Percentiles rank a stretch among this genome's conserved stretches.
Evolutionary conservation across 2,329 filamentous ascomycete species (phyloP).

Genomic region (Claviceps citrina): DNA sequence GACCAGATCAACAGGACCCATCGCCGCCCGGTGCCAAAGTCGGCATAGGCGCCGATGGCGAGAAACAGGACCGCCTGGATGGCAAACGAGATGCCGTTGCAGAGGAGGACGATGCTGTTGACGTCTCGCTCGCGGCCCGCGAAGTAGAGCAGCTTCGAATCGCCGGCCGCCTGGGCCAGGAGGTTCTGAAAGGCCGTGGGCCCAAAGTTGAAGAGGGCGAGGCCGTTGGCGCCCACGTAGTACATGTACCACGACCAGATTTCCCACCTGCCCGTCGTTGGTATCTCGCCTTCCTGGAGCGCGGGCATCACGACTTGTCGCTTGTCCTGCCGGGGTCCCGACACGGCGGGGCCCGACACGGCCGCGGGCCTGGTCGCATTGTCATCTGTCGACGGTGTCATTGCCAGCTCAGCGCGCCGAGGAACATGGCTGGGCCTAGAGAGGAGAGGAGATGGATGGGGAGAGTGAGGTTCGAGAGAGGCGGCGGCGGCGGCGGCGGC

Average conservation of each 20-base stretch:
- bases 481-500: too few relatives aligned
- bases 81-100: constrained; percentile 53
- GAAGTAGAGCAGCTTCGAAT: constrained; percentile 36
- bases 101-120: constrained; percentile 48
- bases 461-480: not conserved
- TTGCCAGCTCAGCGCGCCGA: not conserved
- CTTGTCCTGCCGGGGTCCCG: not conserved
- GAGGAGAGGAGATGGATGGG: not conserved
- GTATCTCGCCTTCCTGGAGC: constrained; percentile 1
- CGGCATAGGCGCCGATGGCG: constrained; percentile 36
- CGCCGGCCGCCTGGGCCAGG: constrained; percentile 41
- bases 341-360: too few relatives aligned
- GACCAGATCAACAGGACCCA: constrained; percentile 48
- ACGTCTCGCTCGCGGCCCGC: constrained; percentile 42
- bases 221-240: constrained; percentile 52
- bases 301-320: constrained; percentile 1
- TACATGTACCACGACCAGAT: constrained; percentile 26
- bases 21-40: constrained; percentile 50
- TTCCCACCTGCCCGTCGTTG: constrained; percentile 12
- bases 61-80: constrained; percentile 45
- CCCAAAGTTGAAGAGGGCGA: constrained; percentile 47
- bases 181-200: constrained; percentile 51
- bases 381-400: not conserved
- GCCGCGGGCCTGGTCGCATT: not conserved
- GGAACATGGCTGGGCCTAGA: not conserved